Base-by-base conservation (phyloP, 495 filamentous ascomycete species). In the Evansstolkia leycettana region DNA sequence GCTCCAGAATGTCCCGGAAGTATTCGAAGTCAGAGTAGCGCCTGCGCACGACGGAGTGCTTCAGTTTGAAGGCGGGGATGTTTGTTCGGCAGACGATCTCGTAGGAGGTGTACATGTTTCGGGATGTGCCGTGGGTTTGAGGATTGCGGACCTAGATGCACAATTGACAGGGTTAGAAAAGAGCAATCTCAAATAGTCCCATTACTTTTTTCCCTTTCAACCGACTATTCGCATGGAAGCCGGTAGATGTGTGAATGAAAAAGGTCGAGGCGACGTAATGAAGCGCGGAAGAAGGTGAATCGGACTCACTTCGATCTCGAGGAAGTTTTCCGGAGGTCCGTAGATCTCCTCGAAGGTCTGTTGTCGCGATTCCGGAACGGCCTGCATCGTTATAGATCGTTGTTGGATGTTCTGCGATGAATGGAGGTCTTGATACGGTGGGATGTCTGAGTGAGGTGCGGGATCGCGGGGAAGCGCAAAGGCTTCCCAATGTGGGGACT, bases 281-380 rank as follows among this genome's bases (percentile, higher is more conserved):
- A 9, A 23, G 20, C 20, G 20, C 11, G 18, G 3, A 24, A 38
- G 31, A 33, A 15, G 5, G 19, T 33, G 17, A 24, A n/a, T n/a
- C 19, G 11, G 3, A 55, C 69, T 41, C 46, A 95, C 90, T 64
- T 98, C 92, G 30, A 98, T 92, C 65, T 98, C 90, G 25, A 98
- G 73, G 55, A 95, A 94, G 62, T 98, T 98, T 72, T 98, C 90
- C 11, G 92, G 90, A 10, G 88, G 88, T 3, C 88, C 90, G 58
- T 98, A 98, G 55, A 96, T 94, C 72, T 98, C 90, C 64, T 98
- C 90, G 52, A 94, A 98, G 48, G 79, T 86, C 69, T 98, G 90
- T 55, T 80, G 75, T 43, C 89, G 83, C 33, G 78, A 78, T 58
- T 85, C 82, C 10, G 82, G 82, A 64, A 88, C 78, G 38, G 81